phyloP scores from a whole-genome alignment of 169 alveolate genomes.

The Eimeria necatrix region DNA sequence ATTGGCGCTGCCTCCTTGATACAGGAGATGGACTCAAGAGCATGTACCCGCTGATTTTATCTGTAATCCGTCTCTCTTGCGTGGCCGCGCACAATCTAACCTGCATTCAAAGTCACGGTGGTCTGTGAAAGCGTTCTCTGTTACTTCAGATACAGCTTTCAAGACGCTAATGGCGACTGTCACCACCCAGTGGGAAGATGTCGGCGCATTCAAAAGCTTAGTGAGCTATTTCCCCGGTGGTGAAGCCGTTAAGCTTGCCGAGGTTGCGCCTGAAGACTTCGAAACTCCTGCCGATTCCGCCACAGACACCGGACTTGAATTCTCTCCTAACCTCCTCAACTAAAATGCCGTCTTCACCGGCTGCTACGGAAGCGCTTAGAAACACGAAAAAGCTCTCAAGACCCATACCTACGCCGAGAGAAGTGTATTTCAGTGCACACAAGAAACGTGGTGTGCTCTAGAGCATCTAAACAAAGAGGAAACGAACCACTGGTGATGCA shows the following conservation, averaged over 20 bases:
- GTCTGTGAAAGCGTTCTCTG: not conserved
- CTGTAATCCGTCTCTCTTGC: too few species aligned
- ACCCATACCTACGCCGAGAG: too few species aligned
- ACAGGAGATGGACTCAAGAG: too few species aligned
- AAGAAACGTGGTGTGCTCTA: too few species aligned
- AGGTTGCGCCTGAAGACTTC: constrained; percentile 72
- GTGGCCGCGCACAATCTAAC: not conserved
- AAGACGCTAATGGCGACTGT: constrained; percentile 72
- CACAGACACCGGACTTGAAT: not conserved
- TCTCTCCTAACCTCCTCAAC: not conserved
- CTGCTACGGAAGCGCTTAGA: not conserved
- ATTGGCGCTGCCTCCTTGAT: too few species aligned
- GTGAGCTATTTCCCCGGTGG: not conserved
- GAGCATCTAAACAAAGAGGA: too few species aligned
- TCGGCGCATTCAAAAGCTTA: constrained; percentile 22
- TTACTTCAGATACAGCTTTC: constrained; percentile 47
- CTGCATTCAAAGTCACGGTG: not conserved
- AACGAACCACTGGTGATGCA: too few species aligned
- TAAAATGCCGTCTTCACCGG: not conserved
- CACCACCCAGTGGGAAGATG: constrained; percentile 73
- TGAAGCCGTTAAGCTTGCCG: constrained; percentile 17
- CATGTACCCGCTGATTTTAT: too few species aligned
- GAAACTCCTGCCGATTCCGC: constrained; percentile 47
- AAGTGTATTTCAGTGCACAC: too few species aligned
- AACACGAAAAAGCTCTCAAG: too few species aligned